Base-by-base conservation (phyloP, 768 basidiomycete species). In the Pholiota microspora region DNA sequence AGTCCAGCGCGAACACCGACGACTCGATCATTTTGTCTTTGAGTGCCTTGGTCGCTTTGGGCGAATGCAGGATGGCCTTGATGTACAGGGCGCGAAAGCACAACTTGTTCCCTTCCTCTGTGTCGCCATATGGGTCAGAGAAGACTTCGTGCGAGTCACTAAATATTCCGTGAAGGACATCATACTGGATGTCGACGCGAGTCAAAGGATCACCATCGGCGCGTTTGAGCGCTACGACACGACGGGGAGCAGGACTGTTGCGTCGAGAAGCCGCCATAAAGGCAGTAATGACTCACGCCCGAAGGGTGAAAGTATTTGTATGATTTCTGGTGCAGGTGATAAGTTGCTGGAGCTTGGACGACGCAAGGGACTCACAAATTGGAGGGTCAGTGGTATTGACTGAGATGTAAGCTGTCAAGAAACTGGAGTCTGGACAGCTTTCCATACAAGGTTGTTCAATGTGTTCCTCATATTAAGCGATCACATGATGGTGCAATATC, bases 141-240 rank as follows among this genome's bases (percentile, higher is more conserved):
- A 83, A 83, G 46, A 77, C 88, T 51, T 75, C 67, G 2, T 78
- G 78, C 27, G 74, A 71, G 73, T 94, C 84, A 55, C 77, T 76
- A 72, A 95, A 96, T 62, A 95, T 83, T 69, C 76, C 73, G 61
- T 85, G 64, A 51, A 96, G 84, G 49, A 94, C 79, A 72, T 94
- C 90, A 69, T 84, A 87, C 70, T 91, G 88, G 44, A 90, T 77
- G 69, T 90, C 88, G 32, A 69, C 70, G 46, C 88, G 80, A 42
- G 80, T 80, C 18, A 90, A 72, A 32, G 87, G 84, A 60, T 86
- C 83, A 29, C 83, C 85, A 62, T 89, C 86, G 32, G 70, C 69
- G 62, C 77, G 79, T 65, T 85, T 78, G 56, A 82, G 73, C 51
- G 77, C 72, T 18, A 75, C 58, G 5, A 70, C 66, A 67, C 78